Evolutionary conservation across 2,329 filamentous ascomycete species (phyloP).

Genomic region (Fusarium sterilihyphosum): DNA sequence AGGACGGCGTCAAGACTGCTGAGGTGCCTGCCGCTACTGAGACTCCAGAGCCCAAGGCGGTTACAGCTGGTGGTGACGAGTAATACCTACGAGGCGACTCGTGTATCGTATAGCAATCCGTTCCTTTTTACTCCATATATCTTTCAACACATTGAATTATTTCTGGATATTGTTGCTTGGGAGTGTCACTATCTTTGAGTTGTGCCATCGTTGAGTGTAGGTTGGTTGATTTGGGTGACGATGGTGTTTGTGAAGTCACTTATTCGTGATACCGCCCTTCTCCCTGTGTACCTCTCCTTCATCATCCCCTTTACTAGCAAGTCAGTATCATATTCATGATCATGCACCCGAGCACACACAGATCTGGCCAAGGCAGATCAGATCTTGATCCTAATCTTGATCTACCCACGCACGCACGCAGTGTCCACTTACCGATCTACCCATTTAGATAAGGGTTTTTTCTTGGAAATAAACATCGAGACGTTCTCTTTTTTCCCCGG

Average conservation of each 20-base stretch:
- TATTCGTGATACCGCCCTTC: background rate
- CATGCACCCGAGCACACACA: slow-evolving; percentile 21
- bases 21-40: slow-evolving; percentile 36
- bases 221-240: background rate
- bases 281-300: background rate
- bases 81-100: slow-evolving; percentile 13
- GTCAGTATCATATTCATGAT: slow-evolving; percentile 12
- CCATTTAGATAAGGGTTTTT: background rate
- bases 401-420: slow-evolving; percentile 29
- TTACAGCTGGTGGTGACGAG: slow-evolving; percentile 45
- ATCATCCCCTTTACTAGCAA: background rate
- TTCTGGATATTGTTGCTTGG: background rate
- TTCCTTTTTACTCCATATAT: background rate
- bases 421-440: slow-evolving; percentile 37
- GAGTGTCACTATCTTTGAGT: background rate
- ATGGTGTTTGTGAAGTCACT: background rate
- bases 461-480: slow-evolving; percentile 1
- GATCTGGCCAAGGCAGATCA: slow-evolving; percentile 33
- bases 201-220: background rate
- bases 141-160: background rate
- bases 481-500: slow-evolving; percentile 4
- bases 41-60: slow-evolving; percentile 44
- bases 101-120: slow-evolving; percentile 20
- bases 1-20: slow-evolving; percentile 36
- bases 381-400: slow-evolving; percentile 21